Evolutionary conservation across 345 rosid genomes (phyloP), one percentile per base, ranked within the genome.

Genomic region (Populus pruinosa): DNA sequence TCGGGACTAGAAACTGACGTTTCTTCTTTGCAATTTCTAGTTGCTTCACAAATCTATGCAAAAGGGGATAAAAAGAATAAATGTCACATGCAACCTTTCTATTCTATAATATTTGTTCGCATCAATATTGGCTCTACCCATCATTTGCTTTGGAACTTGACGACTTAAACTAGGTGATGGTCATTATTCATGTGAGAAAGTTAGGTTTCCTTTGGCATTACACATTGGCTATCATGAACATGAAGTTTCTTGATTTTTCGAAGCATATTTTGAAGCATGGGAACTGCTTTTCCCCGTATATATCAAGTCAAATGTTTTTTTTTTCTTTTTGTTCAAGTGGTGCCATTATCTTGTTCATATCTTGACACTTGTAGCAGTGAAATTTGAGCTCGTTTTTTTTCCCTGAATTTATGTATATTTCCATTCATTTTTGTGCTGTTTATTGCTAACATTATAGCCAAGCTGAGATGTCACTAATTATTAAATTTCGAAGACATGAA

Each of bases 1-100:
- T 82, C 61, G 85, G 83, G 75, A 82, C 84, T 76, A 70, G 82
- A 72, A 81, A 71, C 82, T 83, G 86, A 79, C 80, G 81, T 27
- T 76, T 53, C 53, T 76, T 81, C 74, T 63, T 75, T 44, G 41
- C 61, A 29, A 70, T 65, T 80, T 76, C 25, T 41, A 69, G 74
- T 71, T 81, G 50, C 74, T 72, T 33, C 20, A 25, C 72, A 55
- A 39, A 7, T 59, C 63, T 62, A 25, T 47, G 38, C 65, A 47
- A 12, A 62, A 38, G 44, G 5, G 6, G 33, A n/a, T 44, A 10
- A 8, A 25, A 47, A 47, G 50, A 53, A 18, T 50, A 43, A 73
- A 56, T 21, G 70, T 71, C 81, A 82, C 83, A 85, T 72, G 83
- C 80, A 73, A 70, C 27, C 63, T 70, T 41, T 21, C 27, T 69